Evolutionary conservation across 331 rosid genomes (phyloP), one percentile per base, ranked within the genome.

Genomic region (Quercus lobata): DNA sequence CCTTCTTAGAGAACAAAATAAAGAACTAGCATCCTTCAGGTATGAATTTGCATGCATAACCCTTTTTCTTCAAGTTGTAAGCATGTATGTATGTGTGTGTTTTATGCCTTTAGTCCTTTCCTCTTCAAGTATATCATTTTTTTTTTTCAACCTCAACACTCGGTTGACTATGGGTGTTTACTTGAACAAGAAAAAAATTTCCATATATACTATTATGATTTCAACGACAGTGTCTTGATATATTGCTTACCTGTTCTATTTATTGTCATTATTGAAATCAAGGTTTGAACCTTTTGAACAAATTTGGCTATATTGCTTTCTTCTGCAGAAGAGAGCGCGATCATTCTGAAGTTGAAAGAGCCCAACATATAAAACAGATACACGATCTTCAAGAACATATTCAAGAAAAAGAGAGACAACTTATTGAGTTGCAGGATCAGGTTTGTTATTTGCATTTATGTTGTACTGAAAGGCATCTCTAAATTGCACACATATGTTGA

Each of bases 291-390:
- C 35, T 11, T 68, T 53, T 52, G 44, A 78, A 41, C 72, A 29
- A 44, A 70, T 30, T 71, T 69, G 55, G 55, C 16, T 49, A 19
- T 21, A 46, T 65, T 72, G 29, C 75, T 63, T 54, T 61, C 16
- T 77, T 84, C 81, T 84, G 82, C 91, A 96, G 99, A 88, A 92
- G 90, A 88, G 99, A 96, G 87, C 97, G 89, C 32, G 98, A 93
- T 84, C 98, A 96, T 83, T 87, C 97, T 19, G 99, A 96, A 81
- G 99, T 91, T 81, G 98, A 96, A 88, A 93, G 97, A 85, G 88
- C 97, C 71, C 98, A 93, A 73, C 97, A 93, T 79, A 81, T 96
- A 44, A 86, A 96, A 80, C 97, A 96, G 87, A 73, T 93, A 71
- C 97, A 88, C 62, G 99, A 93, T 44, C 89, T 93, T 73, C 97